Evolutionary conservation across 108 stramenopile species (phyloP), one percentile per base, ranked within the genome.

Genomic region (Nitzschia sp.): DNA sequence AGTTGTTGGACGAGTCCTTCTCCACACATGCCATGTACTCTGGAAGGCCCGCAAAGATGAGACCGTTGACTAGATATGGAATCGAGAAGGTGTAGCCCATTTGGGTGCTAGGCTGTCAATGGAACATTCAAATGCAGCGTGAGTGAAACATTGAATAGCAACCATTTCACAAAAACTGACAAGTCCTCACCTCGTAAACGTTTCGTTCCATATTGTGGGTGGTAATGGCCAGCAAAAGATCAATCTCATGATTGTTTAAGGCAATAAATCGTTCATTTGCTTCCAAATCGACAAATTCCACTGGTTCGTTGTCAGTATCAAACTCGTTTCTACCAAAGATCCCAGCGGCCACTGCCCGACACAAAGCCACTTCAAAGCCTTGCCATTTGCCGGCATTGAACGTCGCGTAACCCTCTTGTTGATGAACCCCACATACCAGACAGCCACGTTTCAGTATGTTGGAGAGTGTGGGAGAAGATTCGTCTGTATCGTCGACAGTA

Each of bases 401-500:
- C 18, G n/a, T 21, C 4, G 17, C 49, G n/a, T 51, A 51, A 5
- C 49, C 49, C 21, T 51, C 49, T 51, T 51, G 49, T 11, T 18
- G n/a, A 61, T 68, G 6, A 31, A 87, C 49, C 31, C 83, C 86
- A 73, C 85, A 86, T 21, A 58, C 68, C 31, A 86, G 54, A 42
- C 26, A 63, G 8, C 71, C 73, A n/a, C 67, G 54, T 15, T 63
- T 48, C 23, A 48, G 33, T 17, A 86, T 82, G 2, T 30, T 31
- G 9, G 11, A 18, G 3, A 81, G 21, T 9, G 68, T 74, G 21
- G 15, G 8, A 34, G 58, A 59, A 24, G 18, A 6, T 54, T 24
- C 2, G 58, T 59, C 13, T 23, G 58, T 13, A 31, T n/a, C 28
- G n/a, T n/a, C n/a, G 54, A 26, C 2, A 21, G 54, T 55, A 24